Conservation (phyloP, 169 alveolate genomes). For the Amoebophrya sp. region DNA sequence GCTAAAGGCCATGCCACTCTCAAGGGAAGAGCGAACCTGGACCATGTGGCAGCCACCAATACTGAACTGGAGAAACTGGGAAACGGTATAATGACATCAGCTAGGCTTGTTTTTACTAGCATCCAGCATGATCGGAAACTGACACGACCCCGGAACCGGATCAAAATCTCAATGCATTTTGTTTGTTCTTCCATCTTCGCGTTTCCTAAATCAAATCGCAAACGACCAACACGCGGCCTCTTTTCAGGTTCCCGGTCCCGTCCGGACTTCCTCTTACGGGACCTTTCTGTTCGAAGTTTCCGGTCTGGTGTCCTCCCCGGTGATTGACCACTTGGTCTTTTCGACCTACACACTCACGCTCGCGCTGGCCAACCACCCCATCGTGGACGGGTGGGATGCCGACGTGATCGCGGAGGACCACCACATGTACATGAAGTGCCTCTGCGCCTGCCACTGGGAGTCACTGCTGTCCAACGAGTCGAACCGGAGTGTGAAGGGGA, state of each 20-base stretch:
- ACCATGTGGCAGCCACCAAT: slow-evolving; percentile 24
- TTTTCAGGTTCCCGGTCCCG: slow-evolving; percentile 14
- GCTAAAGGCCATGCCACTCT: neutral
- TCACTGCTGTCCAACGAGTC: neutral
- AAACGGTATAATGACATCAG: neutral
- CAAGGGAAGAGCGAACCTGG: neutral
- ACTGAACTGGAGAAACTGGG: slow-evolving; percentile 10
- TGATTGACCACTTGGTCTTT: slow-evolving; percentile 2
- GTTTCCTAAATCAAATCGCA: too few species aligned
- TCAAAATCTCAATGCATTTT: too few species aligned
- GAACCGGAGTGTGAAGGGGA: neutral
- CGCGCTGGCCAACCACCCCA: neutral
- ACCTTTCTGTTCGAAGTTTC: neutral
- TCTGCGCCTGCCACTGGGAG: neutral
- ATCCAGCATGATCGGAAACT: too few species aligned
- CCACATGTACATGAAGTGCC: slow-evolving; percentile 18
- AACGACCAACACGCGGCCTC: too few species aligned
- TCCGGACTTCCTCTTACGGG: neutral
- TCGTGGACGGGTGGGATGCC: slow-evolving; percentile 18
- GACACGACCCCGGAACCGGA: too few species aligned
- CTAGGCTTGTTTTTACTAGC: too few species aligned
- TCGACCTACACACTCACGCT: neutral
- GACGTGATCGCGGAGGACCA: slow-evolving; percentile 16
- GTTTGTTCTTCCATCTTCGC: too few species aligned
- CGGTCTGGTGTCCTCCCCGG: slow-evolving; percentile 6